These are phyloP conservation scores for Mycena kentingensis DNA, from an alignment of 768 basidiomycete genomes.

Conservation along the genomic window DNA sequence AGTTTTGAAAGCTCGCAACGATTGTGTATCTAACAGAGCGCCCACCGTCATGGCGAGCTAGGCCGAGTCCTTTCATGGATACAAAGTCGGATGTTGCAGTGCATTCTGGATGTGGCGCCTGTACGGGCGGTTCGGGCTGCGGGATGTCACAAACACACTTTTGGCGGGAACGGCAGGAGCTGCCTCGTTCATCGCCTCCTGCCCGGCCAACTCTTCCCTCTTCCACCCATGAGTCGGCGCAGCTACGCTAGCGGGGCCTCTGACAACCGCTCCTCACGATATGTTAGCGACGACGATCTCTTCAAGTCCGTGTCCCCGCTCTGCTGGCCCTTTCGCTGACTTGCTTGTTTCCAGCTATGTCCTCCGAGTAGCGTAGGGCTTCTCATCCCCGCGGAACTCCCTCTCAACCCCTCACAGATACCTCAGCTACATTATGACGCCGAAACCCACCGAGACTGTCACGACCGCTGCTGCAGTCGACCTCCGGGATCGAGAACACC, in stretches of 20 bases:
- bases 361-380: slow-evolving; percentile 79
- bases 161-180: not conserved
- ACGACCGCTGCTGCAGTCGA: slow-evolving; percentile 35
- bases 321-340: not conserved
- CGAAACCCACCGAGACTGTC: slow-evolving; percentile 49
- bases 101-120: no score
- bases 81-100: no score
- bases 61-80: no score
- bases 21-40: no score
- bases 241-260: slow-evolving; percentile 74
- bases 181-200: not conserved
- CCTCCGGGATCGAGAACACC: slow-evolving; percentile 61
- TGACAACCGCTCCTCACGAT: slow-evolving; percentile 71
- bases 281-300: slow-evolving; percentile 83
- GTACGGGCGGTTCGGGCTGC: no score
- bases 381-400: slow-evolving; percentile 13
- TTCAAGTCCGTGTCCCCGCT: slow-evolving; percentile 60
- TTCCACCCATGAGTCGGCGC: slow-evolving; percentile 62
- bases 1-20: no score
- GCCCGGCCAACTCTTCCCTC: not conserved
- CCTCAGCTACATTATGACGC: slow-evolving; percentile 69
- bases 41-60: no score
- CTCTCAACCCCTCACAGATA: slow-evolving; percentile 47
- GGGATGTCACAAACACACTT: no score
- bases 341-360: slow-evolving; percentile 56